Percentiles rank a stretch among this genome's conserved stretches.
Evolutionary conservation across 495 filamentous ascomycete species (phyloP).

Genomic region (Penicillium lividum): DNA sequence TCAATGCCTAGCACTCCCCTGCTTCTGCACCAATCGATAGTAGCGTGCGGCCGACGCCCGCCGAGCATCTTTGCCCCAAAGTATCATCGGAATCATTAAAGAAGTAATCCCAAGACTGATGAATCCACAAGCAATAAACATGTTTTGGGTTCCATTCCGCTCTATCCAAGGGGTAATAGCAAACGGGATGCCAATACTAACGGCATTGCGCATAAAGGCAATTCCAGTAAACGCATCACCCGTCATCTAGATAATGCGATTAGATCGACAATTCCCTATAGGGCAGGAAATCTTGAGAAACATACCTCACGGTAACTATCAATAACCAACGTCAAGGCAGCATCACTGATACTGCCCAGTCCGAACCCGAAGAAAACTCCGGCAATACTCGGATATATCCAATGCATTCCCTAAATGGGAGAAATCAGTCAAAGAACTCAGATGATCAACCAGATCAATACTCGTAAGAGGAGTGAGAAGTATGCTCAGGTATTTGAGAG

Average conservation of each 20-base stretch:
- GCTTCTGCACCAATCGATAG: slow-evolving; percentile 16
- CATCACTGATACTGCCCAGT: slow-evolving; percentile 36
- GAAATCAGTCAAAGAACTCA: not conserved
- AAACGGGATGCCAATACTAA: slow-evolving; percentile 37
- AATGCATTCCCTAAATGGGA: slow-evolving; percentile 36
- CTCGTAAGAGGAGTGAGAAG: not conserved
- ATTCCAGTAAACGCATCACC: slow-evolving; percentile 40
- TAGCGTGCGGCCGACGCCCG: slow-evolving; percentile 18
- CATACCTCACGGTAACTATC: slow-evolving; percentile 39
- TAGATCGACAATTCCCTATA: not conserved
- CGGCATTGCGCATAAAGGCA: slow-evolving; percentile 36
- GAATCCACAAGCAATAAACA: slow-evolving; percentile 37
- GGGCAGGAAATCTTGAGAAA: not conserved
- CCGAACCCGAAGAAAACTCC: slow-evolving; percentile 40
- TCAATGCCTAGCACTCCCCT: slow-evolving; percentile 10
- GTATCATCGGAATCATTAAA: slow-evolving; percentile 28
- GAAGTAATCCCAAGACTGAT: slow-evolving; percentile 28
- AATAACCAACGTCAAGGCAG: slow-evolving; percentile 36
- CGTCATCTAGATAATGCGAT: slow-evolving; percentile 26
- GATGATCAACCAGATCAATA: too few relatives aligned
- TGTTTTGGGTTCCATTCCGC: slow-evolving; percentile 28
- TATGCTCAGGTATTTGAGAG: too few relatives aligned
- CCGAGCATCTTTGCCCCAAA: slow-evolving; percentile 32
- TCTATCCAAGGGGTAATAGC: slow-evolving; percentile 37
- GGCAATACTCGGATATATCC: slow-evolving; percentile 34